Base-by-base conservation (phyloP, 768 basidiomycete genomes). In the Nidularia sp. region DNA sequence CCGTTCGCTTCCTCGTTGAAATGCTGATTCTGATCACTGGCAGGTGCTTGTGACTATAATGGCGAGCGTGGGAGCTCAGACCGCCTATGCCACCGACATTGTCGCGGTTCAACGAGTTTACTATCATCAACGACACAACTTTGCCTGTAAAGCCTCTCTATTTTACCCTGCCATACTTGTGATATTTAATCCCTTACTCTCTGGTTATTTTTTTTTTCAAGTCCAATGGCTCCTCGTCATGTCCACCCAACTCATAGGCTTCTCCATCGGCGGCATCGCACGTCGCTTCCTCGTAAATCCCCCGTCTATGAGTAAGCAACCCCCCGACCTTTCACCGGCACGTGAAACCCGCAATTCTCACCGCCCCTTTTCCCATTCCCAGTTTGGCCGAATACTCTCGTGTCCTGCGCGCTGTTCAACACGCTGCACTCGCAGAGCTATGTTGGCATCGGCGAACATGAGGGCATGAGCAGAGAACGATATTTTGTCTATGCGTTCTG, bases 341-440 rank as follows among this genome's bases (percentile, higher is more conserved):
- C 25, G 25, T 25, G 25, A 25, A 25, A 25, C 25, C 3, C 25
- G 25, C 7, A 12, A 39, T 41, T n/a, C n/a, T 34, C n/a, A 18
- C 55, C 49, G 51, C 53, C 32, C 29, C 32, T 31, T 47, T 36
- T 33, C 48, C 43, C 8, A 52, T 53, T 34, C 35, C n/a, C 51
- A 83, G 85, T 90, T 43, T 90, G 88, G 88, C 88, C 88, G 1
- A 77, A 79, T 52, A 83, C 83, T 39, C 72, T 90, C 4, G 88
- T 89, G 9, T 72, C 78, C 0, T 87, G 86, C 58, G 83, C 85
- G 2, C 65, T 89, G 2, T 88, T 86, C 65, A 89, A 90, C 56
- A 90, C 87, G 0, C 74, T 90, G 6, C 88, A 90, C 62, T 79
- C 80, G 0, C 75, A 81, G 49, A 73, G 69, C 35, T 81, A 83